Percentiles rank a stretch among this genome's conserved stretches.
phyloP scores from a whole-genome alignment of 2,329 filamentous ascomycete species.

The Fusarium miscanthi region DNA sequence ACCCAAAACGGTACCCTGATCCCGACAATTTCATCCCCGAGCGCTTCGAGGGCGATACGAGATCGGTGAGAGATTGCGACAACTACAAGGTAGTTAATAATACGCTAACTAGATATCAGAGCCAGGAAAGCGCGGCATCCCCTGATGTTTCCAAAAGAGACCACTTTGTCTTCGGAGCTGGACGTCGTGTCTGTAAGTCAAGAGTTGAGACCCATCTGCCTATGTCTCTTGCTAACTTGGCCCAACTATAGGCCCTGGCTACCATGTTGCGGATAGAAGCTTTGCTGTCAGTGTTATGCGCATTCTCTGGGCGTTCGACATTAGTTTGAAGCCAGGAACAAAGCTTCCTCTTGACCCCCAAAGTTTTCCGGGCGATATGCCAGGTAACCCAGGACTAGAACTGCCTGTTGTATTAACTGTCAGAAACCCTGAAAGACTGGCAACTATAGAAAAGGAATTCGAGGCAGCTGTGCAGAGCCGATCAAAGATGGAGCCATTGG shows the following conservation, averaged over 20 bases:
- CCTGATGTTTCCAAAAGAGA: neutral
- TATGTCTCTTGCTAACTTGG: neutral
- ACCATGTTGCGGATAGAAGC: neutral
- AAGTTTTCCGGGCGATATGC: neutral
- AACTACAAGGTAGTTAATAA: fast-evolving
- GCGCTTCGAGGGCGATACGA: neutral
- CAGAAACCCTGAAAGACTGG: neutral
- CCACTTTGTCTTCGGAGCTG: neutral
- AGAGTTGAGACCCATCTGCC: fast-evolving
- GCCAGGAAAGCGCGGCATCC: neutral
- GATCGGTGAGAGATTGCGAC: neutral
- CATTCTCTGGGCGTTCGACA: neutral
- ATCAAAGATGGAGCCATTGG: neutral
- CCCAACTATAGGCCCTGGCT: neutral
- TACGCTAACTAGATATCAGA: neutral
- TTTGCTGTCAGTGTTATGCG: neutral
- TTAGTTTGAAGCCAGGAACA: neutral
- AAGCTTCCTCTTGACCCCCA: neutral
- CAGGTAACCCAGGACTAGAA: neutral
- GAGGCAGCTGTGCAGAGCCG: neutral
- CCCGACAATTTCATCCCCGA: neutral
- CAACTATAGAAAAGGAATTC: neutral
- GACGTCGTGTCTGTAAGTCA: neutral
- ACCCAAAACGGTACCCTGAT: neutral
- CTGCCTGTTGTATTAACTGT: neutral